Percentiles rank a stretch among this genome's conserved stretches.
Conservation (phyloP, 140 eudicot genomes). For the Ambrosia hybrid region DNA sequence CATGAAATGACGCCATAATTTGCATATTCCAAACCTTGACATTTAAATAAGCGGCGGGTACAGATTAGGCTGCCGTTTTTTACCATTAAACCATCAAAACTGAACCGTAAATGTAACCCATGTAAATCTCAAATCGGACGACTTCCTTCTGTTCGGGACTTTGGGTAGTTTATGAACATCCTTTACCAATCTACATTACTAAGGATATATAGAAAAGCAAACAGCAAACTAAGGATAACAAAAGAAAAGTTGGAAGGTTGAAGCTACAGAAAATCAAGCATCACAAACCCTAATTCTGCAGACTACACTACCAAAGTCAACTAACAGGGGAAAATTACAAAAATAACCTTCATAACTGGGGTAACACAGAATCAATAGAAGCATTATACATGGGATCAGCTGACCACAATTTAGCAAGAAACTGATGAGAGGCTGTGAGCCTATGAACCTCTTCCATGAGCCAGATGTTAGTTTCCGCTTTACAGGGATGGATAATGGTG, state of each 20-base stretch:
- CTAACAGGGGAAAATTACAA: conserved; percentile 13
- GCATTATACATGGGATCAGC: conserved; percentile 54
- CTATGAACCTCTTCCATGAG: conserved; percentile 83
- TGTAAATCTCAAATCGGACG: background rate
- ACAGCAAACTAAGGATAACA: background rate
- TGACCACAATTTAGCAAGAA: conserved; percentile 58
- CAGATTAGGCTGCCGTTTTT: too few species aligned
- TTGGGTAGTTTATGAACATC: background rate
- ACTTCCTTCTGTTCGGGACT: background rate
- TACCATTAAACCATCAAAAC: background rate
- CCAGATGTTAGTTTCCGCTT: conserved; percentile 86
- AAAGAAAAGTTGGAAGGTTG: background rate
- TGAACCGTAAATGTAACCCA: background rate
- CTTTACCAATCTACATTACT: too few species aligned
- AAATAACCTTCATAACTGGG: conserved; percentile 35
- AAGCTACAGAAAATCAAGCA: background rate
- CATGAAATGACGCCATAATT: too few species aligned
- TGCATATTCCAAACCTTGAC: background rate
- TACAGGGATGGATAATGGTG: conserved; percentile 56
- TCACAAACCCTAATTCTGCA: conserved; percentile 17
- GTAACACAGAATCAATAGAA: conserved; percentile 52
- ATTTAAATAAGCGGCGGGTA: too few species aligned
- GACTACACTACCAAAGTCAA: conserved; percentile 19
- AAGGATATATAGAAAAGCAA: too few species aligned
- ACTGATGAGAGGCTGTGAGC: conserved; percentile 51